Evolutionary conservation across 768 basidiomycete species (phyloP), one percentile per base, ranked within the genome.

Genomic region (Calocera cornea): DNA sequence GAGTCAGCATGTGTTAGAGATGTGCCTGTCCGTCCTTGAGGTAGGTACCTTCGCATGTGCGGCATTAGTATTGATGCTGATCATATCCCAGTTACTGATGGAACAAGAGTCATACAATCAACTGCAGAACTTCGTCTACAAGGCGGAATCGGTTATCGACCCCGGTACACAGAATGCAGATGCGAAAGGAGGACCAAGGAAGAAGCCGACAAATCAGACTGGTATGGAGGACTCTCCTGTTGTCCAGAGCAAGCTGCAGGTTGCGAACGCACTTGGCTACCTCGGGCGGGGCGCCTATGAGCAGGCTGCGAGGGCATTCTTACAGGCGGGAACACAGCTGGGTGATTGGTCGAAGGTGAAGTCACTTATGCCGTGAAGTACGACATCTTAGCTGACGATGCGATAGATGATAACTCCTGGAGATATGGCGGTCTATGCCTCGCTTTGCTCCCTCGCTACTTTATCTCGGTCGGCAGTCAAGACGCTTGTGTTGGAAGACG

Each of bases 91-190:
- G 91, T 83, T 94, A 40, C 83, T 93, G 41, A 83, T 95, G 69
- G 91, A 94, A 77, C 89, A 92, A 76, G 81, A 84, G 68, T 92
- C 90, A 76, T 94, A 93, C 76, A 79, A 88, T 1, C 90, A 93
- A 72, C 83, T 97, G 38, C 82, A 88, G 8, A 93, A 90, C n/a
- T 95, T 97, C 74, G 86, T 97, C 33, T 92, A 88, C 83, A 97
- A 97, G 77, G 92, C 93, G n/a, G 94, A 97, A 69, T 87, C 91
- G 0, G 89, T 92, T 0, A 80, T 97, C 29, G 93, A 95, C 41
- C 54, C 69, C 5, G 66, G 66, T 24, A 36, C 50, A 0, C 40
- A 34, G n/a, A 60, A 38, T 34, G 36, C 31, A 29, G 68, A 41
- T 24, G 49, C 44, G 17, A 66, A 64, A 44, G 54, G 54, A 27